These are phyloP conservation scores for Penicillium crustosum DNA, from an alignment of 2,329 filamentous ascomycete species.

Conservation along the genomic window DNA sequence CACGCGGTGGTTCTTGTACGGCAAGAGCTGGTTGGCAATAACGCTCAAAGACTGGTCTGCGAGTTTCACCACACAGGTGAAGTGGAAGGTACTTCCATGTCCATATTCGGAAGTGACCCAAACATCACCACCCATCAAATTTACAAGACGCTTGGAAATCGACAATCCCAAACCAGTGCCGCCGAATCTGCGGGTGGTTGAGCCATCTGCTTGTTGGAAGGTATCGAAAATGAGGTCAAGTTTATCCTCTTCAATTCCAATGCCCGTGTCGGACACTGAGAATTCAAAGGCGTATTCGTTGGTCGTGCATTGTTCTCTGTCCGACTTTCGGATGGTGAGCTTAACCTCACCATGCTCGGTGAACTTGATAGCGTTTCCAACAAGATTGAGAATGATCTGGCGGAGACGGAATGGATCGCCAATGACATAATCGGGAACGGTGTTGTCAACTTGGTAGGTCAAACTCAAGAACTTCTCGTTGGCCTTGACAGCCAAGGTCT, in stretches of 20 bases:
- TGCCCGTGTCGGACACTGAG: conserved; percentile 91
- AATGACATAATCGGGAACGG: conserved; percentile 90
- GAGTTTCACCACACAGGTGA: conserved; percentile 86
- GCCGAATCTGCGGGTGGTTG: conserved; percentile 92
- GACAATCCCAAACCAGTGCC: conserved; percentile 91
- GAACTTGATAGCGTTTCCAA: conserved; percentile 98
- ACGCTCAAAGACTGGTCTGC: conserved; percentile 74
- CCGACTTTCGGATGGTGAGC: conserved; percentile 77
- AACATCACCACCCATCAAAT: conserved; percentile 92
- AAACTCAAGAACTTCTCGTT: conserved; percentile 94
- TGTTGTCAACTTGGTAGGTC: conserved; percentile 89
- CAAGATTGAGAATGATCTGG: conserved; percentile 95
- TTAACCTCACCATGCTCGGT: conserved; percentile 96
- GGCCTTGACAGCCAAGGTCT: conserved; percentile 93
- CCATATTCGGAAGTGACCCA: conserved; percentile 94
- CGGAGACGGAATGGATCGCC: conserved; percentile 94
- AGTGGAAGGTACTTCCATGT: conserved; percentile 91
- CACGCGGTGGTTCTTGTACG: conserved; percentile 90
- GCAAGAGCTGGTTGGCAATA: conserved; percentile 73
- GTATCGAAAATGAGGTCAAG: conserved; percentile 97
- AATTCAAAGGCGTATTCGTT: conserved; percentile 94
- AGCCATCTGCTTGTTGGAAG: conserved; percentile 97
- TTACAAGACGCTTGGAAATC: conserved; percentile 92
- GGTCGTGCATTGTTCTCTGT: conserved; percentile 62
- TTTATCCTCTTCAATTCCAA: conserved; percentile 93